A percentile compares a stretch with the other conserved stretches of the same genome.
These are phyloP conservation scores for Trametes elegans DNA, from an alignment of 768 basidiomycete genomes.

Conservation along the genomic window DNA sequence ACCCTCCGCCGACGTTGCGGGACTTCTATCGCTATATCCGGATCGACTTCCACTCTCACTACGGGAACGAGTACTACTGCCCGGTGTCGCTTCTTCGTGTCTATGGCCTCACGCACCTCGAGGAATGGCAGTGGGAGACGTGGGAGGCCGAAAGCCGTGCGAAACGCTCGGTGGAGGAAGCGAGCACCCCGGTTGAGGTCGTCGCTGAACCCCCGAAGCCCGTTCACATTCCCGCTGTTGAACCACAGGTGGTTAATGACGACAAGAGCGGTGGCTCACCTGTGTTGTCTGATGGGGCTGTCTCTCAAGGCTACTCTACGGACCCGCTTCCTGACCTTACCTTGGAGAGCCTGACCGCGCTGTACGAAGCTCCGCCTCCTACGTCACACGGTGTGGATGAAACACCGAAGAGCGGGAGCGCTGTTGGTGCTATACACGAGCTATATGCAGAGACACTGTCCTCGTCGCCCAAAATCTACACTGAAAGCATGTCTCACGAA, in stretches of 20 bases:
- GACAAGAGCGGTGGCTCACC: neutral
- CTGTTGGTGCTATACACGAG: neutral
- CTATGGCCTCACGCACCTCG: conserved; percentile 94
- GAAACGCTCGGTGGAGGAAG: conserved; percentile 23
- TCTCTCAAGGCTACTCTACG: neutral
- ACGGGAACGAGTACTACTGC: conserved; percentile 95
- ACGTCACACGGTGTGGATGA: neutral
- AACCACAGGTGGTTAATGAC: neutral
- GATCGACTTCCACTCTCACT: conserved; percentile 91
- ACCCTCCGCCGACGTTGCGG: conserved; percentile 64
- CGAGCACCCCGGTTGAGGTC: conserved; percentile 27
- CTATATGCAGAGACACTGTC: neutral
- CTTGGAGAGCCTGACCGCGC: neutral
- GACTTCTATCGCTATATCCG: conserved; percentile 94
- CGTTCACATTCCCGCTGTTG: conserved; percentile 10
- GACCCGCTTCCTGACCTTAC: neutral
- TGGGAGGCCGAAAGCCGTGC: conserved; percentile 70
- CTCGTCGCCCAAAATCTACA: neutral
- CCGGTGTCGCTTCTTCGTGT: conserved; percentile 90
- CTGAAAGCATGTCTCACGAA: conserved; percentile 11
- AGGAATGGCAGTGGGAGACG: conserved; percentile 90
- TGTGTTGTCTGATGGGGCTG: neutral
- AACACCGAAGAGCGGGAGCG: neutral
- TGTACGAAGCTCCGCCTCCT: neutral
- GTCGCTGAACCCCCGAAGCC: conserved; percentile 22